phyloP scores from a whole-genome alignment of 2,329 filamentous ascomycete genomes.

The Fusarium scirpi region DNA sequence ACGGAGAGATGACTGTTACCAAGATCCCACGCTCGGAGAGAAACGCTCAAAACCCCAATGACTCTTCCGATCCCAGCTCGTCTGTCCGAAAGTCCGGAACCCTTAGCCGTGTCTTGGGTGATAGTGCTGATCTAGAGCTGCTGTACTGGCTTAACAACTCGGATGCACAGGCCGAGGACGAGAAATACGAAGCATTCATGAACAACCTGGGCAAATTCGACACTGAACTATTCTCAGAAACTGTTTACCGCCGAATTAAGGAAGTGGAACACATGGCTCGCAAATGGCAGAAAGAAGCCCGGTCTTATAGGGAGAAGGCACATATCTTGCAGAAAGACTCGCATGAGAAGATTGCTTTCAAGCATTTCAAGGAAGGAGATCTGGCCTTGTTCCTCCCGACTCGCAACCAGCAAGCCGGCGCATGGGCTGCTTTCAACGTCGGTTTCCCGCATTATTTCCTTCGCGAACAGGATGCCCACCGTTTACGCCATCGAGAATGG shows the following conservation, averaged over 20 bases:
- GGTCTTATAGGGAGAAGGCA: conserved; percentile 87
- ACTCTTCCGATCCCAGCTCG: conserved; percentile 67
- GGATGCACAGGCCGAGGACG: conserved; percentile 73
- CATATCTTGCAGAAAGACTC: conserved; percentile 84
- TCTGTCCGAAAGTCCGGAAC: conserved; percentile 67
- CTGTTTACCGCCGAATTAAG: conserved; percentile 88
- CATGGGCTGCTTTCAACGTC: conserved; percentile 98
- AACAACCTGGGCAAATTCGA: conserved; percentile 82
- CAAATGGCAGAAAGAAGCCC: conserved; percentile 91
- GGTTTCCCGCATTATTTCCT: conserved; percentile 98
- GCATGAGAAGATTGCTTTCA: conserved; percentile 95
- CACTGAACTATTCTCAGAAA: conserved; percentile 84
- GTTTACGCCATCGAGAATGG: conserved; percentile 88
- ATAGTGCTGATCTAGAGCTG: conserved; percentile 76
- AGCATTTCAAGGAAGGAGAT: conserved; percentile 96
- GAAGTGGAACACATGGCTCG: conserved; percentile 93
- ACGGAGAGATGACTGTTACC: conserved; percentile 79
- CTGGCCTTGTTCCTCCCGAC: conserved; percentile 94
- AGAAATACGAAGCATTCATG: conserved; percentile 81
- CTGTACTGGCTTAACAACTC: conserved; percentile 85
- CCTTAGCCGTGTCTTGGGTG: conserved; percentile 66
- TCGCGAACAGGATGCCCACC: conserved; percentile 89
- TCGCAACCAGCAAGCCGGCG: conserved; percentile 90
- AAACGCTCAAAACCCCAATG: conserved; percentile 64
- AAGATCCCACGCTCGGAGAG: conserved; percentile 74